Conservation (phyloP, 768 basidiomycete species). For the Dentipellis fragilis region DNA sequence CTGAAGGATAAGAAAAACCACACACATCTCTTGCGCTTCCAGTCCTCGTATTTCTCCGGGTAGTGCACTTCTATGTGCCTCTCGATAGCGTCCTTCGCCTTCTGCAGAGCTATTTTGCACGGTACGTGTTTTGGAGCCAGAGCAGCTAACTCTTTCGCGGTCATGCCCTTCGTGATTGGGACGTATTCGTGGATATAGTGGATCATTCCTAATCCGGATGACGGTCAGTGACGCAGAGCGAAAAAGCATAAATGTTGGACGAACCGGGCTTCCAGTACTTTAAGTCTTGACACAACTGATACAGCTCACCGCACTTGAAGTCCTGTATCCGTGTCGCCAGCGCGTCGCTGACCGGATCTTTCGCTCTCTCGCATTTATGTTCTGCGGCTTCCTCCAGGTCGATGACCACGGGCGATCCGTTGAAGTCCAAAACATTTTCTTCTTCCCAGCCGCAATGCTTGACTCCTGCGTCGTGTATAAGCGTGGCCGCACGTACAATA, state of each 20-base stretch:
- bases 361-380: not conserved
- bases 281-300: not conserved
- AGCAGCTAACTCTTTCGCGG: too few relatives aligned
- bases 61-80: too few relatives aligned
- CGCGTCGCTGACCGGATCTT: not conserved
- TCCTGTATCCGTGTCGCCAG: not conserved
- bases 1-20: too few relatives aligned
- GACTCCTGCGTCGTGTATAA: not conserved
- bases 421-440: not conserved
- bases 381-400: not conserved
- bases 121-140: too few relatives aligned
- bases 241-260: not conserved
- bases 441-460: not conserved
- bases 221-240: not conserved
- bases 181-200: not conserved
- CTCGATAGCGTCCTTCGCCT: too few relatives aligned
- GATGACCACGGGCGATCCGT: not conserved
- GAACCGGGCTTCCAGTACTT: not conserved
- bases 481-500: not conserved
- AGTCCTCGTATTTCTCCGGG: too few relatives aligned
- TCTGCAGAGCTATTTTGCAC: too few relatives aligned
- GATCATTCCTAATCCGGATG: not conserved
- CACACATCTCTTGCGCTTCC: too few relatives aligned
- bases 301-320: not conserved
- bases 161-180: not conserved